Conservation (phyloP, 2,329 filamentous ascomycete species). For the Periconia sp. region DNA sequence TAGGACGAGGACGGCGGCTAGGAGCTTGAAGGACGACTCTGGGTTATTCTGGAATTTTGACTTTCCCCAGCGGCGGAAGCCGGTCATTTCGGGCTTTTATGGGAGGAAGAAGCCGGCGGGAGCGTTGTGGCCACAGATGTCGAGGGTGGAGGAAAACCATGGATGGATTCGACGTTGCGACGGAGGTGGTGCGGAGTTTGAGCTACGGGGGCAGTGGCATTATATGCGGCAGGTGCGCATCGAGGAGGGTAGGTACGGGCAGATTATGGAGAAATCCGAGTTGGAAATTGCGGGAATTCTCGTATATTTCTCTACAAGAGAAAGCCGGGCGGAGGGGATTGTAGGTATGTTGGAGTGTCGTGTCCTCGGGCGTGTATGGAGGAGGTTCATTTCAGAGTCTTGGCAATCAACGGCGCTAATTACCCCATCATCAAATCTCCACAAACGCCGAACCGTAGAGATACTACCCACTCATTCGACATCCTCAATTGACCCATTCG, state of each 20-base stretch:
- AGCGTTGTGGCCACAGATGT: not conserved
- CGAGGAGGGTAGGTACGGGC: not conserved
- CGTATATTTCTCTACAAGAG: too few species aligned
- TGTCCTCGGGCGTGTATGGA: not conserved
- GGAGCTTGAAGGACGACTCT: conserved; percentile 45
- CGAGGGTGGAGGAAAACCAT: not conserved
- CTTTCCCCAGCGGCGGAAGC: conserved; percentile 41
- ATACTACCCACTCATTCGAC: conserved; percentile 2
- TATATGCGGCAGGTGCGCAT: not conserved
- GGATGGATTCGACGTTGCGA: not conserved
- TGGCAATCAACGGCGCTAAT: conserved; percentile 4
- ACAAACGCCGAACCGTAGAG: not conserved
- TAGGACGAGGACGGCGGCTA: conserved; percentile 43
- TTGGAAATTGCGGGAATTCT: not conserved
- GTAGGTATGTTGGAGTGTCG: not conserved
- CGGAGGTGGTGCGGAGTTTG: conserved; percentile 5
- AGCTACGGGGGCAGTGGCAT: not conserved
- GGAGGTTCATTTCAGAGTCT: conserved; percentile 1
- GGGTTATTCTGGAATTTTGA: conserved; percentile 43
- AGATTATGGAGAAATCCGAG: not conserved
- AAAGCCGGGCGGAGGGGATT: not conserved
- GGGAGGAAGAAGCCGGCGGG: not conserved
- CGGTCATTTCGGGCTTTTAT: conserved; percentile 25
- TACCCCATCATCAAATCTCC: not conserved
- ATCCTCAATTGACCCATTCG: conserved; percentile 5